Evolutionary conservation across 345 rosid species (phyloP).

Genomic region (Boechera divaricarpa): DNA sequence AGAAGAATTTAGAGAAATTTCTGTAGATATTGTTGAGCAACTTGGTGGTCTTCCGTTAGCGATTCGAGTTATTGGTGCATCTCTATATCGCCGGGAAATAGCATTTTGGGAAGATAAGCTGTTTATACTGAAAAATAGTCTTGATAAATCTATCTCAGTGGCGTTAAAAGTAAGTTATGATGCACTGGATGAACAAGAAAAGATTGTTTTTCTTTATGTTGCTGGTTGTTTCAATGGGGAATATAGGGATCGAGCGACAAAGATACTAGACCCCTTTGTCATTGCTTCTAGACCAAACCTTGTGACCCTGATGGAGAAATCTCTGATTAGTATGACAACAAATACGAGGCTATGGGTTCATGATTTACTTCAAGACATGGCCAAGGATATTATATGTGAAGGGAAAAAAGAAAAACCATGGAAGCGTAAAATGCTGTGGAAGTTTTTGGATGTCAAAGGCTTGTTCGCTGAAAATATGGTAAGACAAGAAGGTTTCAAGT

Average conservation of each 20-base stretch:
- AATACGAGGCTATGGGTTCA: slow-evolving; percentile 38
- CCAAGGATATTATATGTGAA: slow-evolving; percentile 36
- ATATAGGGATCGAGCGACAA: slow-evolving; percentile 27
- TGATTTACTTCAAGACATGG: slow-evolving; percentile 44
- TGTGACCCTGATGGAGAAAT: slow-evolving; percentile 32
- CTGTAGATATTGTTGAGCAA: slow-evolving; percentile 18
- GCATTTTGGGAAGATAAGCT: slow-evolving; percentile 28
- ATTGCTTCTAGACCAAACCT: slow-evolving; percentile 10
- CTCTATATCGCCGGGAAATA: slow-evolving; percentile 26
- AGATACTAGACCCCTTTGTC: slow-evolving; percentile 33
- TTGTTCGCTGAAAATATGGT: slow-evolving; percentile 36
- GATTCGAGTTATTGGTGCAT: slow-evolving; percentile 35
- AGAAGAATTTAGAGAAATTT: slow-evolving; percentile 19
- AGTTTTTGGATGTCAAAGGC: slow-evolving; percentile 24
- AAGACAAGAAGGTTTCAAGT: neutral
- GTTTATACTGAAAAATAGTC: slow-evolving; percentile 12
- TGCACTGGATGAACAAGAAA: slow-evolving; percentile 33
- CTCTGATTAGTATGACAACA: slow-evolving; percentile 28
- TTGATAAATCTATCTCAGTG: slow-evolving; percentile 25
- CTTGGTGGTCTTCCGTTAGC: slow-evolving; percentile 51
- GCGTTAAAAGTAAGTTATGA: slow-evolving; percentile 27
- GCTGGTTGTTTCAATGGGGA: slow-evolving; percentile 36
- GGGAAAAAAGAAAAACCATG: slow-evolving; percentile 33
- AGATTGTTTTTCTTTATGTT: slow-evolving; percentile 33
- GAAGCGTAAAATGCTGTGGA: slow-evolving; percentile 38